Evolutionary conservation across 2,329 filamentous ascomycete genomes (phyloP).

Genomic region (Magnaporthiopsis rhizophila): DNA sequence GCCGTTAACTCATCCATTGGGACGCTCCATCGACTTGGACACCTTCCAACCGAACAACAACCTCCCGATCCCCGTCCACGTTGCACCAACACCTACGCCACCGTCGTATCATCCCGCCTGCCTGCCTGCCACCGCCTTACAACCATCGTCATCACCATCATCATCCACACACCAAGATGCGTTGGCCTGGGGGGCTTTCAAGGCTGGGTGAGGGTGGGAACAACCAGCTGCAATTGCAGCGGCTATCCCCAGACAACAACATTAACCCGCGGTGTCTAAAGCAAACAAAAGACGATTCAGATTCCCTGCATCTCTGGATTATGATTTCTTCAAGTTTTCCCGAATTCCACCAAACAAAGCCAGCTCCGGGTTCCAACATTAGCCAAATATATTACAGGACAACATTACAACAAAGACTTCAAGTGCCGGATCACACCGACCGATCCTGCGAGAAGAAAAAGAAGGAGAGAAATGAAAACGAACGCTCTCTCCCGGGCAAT

Average conservation of each 20-base stretch:
- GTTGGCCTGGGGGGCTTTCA: not conserved
- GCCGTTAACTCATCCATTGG: not conserved
- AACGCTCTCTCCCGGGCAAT: not conserved
- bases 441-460: not conserved
- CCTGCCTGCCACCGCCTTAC: too few species aligned
- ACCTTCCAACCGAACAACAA: not conserved
- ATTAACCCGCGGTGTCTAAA: not conserved
- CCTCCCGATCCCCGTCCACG: not conserved
- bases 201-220: not conserved
- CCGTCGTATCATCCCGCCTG: too few species aligned
- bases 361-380: constrained; percentile 1
- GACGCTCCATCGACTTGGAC: not conserved
- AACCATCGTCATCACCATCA: not conserved
- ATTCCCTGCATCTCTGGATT: not conserved
- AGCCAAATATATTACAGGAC: not conserved
- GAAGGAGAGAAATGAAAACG: not conserved
- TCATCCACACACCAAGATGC: not conserved
- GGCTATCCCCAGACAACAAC: not conserved
- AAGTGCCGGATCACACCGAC: not conserved
- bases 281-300: not conserved
- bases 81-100: not conserved
- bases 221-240: not conserved
- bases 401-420: not conserved
- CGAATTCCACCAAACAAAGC: not conserved
- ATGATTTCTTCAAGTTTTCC: not conserved